Evolutionary conservation across 2,329 filamentous ascomycete genomes (phyloP), one percentile per base, ranked within the genome.

Genomic region (Fusarium globosum): DNA sequence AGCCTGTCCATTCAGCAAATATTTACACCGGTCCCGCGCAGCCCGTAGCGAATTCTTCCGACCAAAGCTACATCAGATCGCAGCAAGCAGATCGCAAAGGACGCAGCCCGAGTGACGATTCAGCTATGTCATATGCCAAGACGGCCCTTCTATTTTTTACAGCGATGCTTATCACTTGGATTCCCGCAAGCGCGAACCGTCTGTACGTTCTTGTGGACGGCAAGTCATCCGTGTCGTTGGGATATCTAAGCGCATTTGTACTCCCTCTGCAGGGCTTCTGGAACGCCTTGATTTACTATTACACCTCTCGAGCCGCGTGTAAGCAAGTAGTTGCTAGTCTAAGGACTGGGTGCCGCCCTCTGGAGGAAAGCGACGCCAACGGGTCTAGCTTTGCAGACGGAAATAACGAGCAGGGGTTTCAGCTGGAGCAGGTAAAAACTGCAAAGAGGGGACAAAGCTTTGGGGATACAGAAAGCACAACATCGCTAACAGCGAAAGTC

Each of bases 271-370:
- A 66, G 12, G 64, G 64, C 6, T 66, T 66, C 23, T 66, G 64
- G 64, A 66, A 66, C 18, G 64, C 64, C 13, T 15, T 66, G 26
- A 66, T 66, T 7, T 66, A 66, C n/a, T 66, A 65, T 16, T 66
- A 65, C 14, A 66, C 64, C 10, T 66, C 64, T 33, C 42, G 64
- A 43, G 49, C 61, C 7, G 64, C 64, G 0, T 66, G 61, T 13
- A 65, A 49, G 21, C 61, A 66, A 36, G 23, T 38, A 2, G 49
- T 65, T 56, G 49, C 41, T 21, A 65, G 60, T 42, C 15, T 57
- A 4, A 30, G 48, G 36, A 66, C 41, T 33, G 36, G 63, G 3
- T n/a, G 41, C 14, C 60, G 30, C 12, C 63, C 23, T 36, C 63
- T 66, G 21, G 60, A 57, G 6, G 60, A 66, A 18, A 66, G 7